Percentiles rank a stretch among this genome's conserved stretches.
phyloP scores from a whole-genome alignment of 768 basidiomycete genomes.

The Rhodotorula taiwanensis region DNA sequence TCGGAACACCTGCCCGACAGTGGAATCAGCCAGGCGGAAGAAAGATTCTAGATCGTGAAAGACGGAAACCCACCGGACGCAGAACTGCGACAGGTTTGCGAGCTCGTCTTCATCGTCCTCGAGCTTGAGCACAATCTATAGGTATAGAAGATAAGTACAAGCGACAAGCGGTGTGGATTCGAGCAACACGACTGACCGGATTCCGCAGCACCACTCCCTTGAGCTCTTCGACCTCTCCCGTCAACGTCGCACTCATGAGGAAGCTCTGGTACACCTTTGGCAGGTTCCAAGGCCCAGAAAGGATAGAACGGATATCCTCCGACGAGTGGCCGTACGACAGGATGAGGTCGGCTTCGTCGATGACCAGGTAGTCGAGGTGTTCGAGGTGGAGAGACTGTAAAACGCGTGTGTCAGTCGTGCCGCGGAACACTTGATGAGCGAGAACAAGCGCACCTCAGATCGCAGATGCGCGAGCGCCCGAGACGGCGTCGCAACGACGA shows the following conservation, averaged over 20 bases:
- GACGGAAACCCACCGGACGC: conserved; percentile 55
- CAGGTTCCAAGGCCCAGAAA: conserved; percentile 55
- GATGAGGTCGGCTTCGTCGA: conserved; percentile 96
- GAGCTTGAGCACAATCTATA: conserved; percentile 73
- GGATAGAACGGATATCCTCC: conserved; percentile 70
- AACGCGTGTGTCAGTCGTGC: too few relatives aligned
- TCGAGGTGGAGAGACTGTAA: conserved; percentile 60
- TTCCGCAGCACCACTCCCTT: conserved; percentile 80
- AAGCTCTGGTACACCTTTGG: conserved; percentile 83
- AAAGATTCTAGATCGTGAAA: background rate
- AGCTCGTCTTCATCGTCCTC: conserved; percentile 82
- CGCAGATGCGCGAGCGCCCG: conserved; percentile 62
- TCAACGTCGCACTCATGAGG: conserved; percentile 96
- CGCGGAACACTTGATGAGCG: background rate
- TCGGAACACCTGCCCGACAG: conserved; percentile 63
- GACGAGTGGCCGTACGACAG: conserved; percentile 89
- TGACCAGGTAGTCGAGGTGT: conserved; percentile 74
- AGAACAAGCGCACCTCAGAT: conserved; percentile 53
- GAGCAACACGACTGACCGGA: conserved; percentile 57
- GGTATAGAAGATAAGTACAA: background rate
- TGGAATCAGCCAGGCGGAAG: background rate
- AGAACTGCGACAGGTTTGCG: conserved; percentile 75
- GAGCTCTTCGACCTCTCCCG: conserved; percentile 83
- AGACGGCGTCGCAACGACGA: conserved; percentile 72
- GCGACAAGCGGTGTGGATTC: background rate